A percentile compares a stretch with the other conserved stretches of the same genome.
phyloP scores from a whole-genome alignment of 1,139 yeast genomes.

The Candida tunisiensis region DNA sequence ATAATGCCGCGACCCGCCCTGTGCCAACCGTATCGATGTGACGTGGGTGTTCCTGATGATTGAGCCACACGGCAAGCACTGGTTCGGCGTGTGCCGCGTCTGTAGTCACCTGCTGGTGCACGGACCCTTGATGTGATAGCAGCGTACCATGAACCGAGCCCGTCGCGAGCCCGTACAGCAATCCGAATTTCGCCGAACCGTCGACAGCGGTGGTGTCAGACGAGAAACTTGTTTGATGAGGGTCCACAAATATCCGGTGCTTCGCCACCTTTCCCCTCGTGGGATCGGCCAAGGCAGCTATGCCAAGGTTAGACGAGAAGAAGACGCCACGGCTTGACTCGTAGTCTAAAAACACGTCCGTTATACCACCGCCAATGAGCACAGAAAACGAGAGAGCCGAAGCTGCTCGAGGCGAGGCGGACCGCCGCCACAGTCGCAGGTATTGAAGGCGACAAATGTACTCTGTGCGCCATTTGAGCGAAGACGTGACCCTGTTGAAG shows the following conservation, averaged over 20 bases:
- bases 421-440: constrained; percentile 15
- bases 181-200: constrained; percentile 18
- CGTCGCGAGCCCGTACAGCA: constrained; percentile 13
- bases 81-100: constrained; percentile 9
- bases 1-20: constrained; percentile 3
- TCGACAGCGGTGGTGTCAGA: constrained; percentile 9
- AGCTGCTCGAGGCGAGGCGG: constrained; percentile 17
- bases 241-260: constrained; percentile 12
- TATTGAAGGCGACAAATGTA: constrained; percentile 11
- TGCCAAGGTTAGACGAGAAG: constrained; percentile 11
- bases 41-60: constrained; percentile 12
- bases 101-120: constrained; percentile 12
- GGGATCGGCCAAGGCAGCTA: constrained; percentile 17
- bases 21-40: no score
- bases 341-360: constrained; percentile 14
- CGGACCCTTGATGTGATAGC: constrained; percentile 15
- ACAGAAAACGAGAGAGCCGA: constrained; percentile 11
- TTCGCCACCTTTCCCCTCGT: constrained; percentile 17
- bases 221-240: constrained; percentile 3
- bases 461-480: constrained; percentile 17
- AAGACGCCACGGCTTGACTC: constrained; percentile 11
- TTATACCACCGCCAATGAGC: constrained; percentile 14
- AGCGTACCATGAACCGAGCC: constrained; percentile 13
- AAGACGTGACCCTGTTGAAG: constrained; percentile 13
- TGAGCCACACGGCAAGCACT: constrained; percentile 16